phyloP scores from a whole-genome alignment of 305 asterid genomes.

The Fraxinus sp. region DNA sequence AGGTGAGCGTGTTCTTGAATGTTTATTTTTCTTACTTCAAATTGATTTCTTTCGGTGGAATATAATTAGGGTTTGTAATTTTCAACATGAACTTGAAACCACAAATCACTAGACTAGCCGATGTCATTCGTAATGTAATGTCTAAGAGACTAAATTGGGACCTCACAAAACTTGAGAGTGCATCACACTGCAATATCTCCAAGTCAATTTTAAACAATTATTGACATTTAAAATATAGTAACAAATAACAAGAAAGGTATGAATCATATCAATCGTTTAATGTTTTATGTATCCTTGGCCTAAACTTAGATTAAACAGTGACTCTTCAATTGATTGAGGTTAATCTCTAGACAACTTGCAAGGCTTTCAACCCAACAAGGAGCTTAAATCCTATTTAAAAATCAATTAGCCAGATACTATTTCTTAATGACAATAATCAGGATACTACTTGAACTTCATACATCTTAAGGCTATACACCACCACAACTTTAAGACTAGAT shows the following conservation, averaged over 20 bases:
- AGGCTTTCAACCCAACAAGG: conserved; percentile 2
- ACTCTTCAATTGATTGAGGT: not conserved
- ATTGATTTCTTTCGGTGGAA: too few species aligned
- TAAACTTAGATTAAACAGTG: not conserved
- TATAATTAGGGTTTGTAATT: not conserved
- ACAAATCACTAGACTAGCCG: not conserved
- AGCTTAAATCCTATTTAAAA: not conserved
- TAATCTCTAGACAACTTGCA: not conserved
- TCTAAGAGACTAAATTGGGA: not conserved
- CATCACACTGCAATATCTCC: not conserved
- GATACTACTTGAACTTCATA: not conserved
- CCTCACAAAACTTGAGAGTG: not conserved
- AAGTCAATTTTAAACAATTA: not conserved
- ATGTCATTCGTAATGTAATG: not conserved
- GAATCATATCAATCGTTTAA: not conserved
- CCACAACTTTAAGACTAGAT: not conserved
- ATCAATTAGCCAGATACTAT: conserved; percentile 1
- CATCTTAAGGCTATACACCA: not conserved
- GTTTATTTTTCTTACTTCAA: not conserved
- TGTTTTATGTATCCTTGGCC: not conserved
- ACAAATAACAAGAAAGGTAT: not conserved
- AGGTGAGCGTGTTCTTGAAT: not conserved
- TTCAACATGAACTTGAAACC: not conserved
- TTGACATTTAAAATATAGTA: not conserved
- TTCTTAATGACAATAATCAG: not conserved